Evolutionary conservation across 768 basidiomycete species (phyloP), one percentile per base, ranked within the genome.

Genomic region (Psilocybe tampanensis): DNA sequence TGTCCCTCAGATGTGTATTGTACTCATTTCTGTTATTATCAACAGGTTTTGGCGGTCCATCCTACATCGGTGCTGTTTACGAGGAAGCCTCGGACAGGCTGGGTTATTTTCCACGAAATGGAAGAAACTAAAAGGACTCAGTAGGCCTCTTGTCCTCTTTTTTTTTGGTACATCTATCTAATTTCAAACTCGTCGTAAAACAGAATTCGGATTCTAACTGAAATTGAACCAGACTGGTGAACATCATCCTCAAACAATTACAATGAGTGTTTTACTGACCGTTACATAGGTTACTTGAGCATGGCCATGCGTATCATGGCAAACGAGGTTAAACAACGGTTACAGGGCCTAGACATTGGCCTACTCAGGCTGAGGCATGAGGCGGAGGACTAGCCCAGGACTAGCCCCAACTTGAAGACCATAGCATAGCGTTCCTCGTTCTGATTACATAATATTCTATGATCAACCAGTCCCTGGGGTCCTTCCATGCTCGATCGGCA

Each of bases 91-190:
- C 82, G 86, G 21, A 89, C 90, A 1, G 92, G 92, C 7, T 98
- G 94, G 93, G 92, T 99, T 3, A 78, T 99, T 8, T 98, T 89
- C 66, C 94, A 98, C 65, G 95, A 98, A 69, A 87, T 97, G 76
- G 89, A 98, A 65, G 96, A 98, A 72, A 98, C 97, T 0, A 95
- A 94, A 62, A 97, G 95, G 68, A 88, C 86, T 41, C 95, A 92
- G 92, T 92, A 64, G 65, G 90, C 70, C 4, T 34, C 21, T 21
- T 6, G n/a, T 8, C 42, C 19, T 15, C 26, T 22, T 12, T n/a
- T 23, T 18, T 32, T 8, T 41, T n/a, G n/a, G 2, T 29, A 29
- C 29, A 29, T 12, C 13, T 15, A 36, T 21, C 19, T 26, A 2
- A 17, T 29, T n/a, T 23, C 42, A 11, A 57, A 70, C 48, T 23